Conservation (phyloP, 345 rosid species). For the Dipteronia sinensis region DNA sequence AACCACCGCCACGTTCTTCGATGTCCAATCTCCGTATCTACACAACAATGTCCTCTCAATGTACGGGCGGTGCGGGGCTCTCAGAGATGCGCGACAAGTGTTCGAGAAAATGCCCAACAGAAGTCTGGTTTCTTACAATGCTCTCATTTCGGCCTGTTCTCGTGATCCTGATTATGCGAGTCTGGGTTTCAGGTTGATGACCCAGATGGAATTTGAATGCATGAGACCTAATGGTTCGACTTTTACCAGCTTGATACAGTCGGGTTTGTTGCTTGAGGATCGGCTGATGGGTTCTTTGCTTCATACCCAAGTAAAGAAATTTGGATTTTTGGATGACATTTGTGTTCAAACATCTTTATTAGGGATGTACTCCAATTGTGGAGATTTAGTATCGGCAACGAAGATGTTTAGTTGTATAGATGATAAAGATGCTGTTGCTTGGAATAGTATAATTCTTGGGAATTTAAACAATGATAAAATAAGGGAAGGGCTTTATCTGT, state of each 20-base stretch:
- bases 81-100: constrained; percentile 43
- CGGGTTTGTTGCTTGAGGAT: constrained; percentile 53
- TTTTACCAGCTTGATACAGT: constrained; percentile 72
- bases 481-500: constrained; percentile 46
- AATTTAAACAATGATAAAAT: constrained; percentile 62
- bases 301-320: constrained; percentile 55
- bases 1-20: constrained; percentile 26
- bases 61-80: constrained; percentile 61
- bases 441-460: constrained; percentile 80
- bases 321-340: constrained; percentile 47
- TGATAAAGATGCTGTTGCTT: constrained; percentile 64
- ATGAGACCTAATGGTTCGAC: constrained; percentile 65
- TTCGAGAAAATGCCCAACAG: constrained; percentile 76
- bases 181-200: constrained; percentile 36
- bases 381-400: constrained; percentile 62
- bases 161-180: constrained; percentile 37
- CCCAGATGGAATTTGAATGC: constrained; percentile 43
- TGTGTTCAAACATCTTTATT: constrained; percentile 76
- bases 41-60: constrained; percentile 66
- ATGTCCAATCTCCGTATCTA: constrained; percentile 47
- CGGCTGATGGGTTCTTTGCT: constrained; percentile 48
- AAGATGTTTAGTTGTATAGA: constrained; percentile 46
- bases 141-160: constrained; percentile 69
- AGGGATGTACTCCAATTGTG: constrained; percentile 67
- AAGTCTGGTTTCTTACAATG: constrained; percentile 65